Base-by-base conservation (phyloP, 192 early-diverging fungal genomes). In the Glomus cerebriforme region DNA sequence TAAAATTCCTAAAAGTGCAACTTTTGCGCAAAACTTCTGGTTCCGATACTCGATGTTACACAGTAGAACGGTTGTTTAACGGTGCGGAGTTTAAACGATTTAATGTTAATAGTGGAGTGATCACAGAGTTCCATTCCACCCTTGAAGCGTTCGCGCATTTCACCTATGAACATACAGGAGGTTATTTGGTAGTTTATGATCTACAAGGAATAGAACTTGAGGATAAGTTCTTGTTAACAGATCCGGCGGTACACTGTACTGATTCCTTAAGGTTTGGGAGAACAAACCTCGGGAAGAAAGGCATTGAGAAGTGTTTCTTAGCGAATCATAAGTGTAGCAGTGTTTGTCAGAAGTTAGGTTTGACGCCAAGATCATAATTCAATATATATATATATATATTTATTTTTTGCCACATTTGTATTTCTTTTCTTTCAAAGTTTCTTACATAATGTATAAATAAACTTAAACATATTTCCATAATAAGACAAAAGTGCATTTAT, bases 101-200 rank as follows among this genome's bases (percentile, higher is more conserved):
- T 31, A 75, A 75, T 6, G 73, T 75, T 1, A 75, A 75, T 37
- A 75, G 73, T 60, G 73, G 73, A 4, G 58, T 75, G 13, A 75
- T 75, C 31, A 37, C 34, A 24, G 73, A 75, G 29, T 60, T 60
- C 59, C 73, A 37, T 75, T 24, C 73, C 7, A 75, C 73, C 2
- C 73, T 75, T 60, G 73, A 75, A 24, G 73, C 73, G 35, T 75
- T 75, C 29, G 73, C 73, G 6, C 73, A 75, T 60, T 75, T 75
- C 59, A 75, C 73, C 29, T 59, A 75, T 60, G 32, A 59, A 22
- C 22, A 31, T 59, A 75, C 73, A 22, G 34, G 22, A 37, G 59
- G 59, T 7, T 75, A 75, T 59, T 75, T 75, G 22, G n/a, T n/a
- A n/a, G n/a, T n/a, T n/a, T n/a, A n/a, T n/a, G n/a, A n/a, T n/a